Conservation (phyloP, 352 stramenopile species). For the Blastocystis sp. region DNA sequence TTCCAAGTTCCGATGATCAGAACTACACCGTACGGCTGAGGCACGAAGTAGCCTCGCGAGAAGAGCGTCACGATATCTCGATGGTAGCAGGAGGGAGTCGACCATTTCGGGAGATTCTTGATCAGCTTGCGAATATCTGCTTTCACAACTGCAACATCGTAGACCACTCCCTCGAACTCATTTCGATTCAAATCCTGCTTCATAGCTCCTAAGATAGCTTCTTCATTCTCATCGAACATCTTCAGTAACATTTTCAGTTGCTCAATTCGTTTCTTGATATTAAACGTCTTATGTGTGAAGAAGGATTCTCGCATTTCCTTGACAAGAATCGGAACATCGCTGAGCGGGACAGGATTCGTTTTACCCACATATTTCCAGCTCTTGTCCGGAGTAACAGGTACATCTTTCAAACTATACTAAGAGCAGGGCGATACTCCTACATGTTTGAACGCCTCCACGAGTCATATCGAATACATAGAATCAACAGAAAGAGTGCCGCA, state of each 20-base stretch:
- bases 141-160: constrained; percentile 68
- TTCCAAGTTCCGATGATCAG: constrained; percentile 84
- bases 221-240: constrained; percentile 65
- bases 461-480: background rate
- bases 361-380: constrained; percentile 19
- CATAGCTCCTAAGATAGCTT: constrained; percentile 63
- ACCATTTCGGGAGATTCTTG: constrained; percentile 54
- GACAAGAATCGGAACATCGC: background rate
- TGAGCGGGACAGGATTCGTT: background rate
- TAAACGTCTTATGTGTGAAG: constrained; percentile 36
- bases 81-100: constrained; percentile 68
- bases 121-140: constrained; percentile 73
- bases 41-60: constrained; percentile 67
- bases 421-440: background rate
- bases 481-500: background rate
- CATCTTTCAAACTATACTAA: constrained; percentile 15
- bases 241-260: constrained; percentile 64
- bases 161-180: constrained; percentile 69
- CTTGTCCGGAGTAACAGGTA: background rate
- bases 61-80: constrained; percentile 66
- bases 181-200: constrained; percentile 66
- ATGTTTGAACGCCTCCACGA: constrained; percentile 32
- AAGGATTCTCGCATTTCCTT: constrained; percentile 56
- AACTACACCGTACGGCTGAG: constrained; percentile 74
- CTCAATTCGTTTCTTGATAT: constrained; percentile 37